Evolutionary conservation across 305 asterid genomes (phyloP).

Genomic region (Fraxinus albicans): DNA sequence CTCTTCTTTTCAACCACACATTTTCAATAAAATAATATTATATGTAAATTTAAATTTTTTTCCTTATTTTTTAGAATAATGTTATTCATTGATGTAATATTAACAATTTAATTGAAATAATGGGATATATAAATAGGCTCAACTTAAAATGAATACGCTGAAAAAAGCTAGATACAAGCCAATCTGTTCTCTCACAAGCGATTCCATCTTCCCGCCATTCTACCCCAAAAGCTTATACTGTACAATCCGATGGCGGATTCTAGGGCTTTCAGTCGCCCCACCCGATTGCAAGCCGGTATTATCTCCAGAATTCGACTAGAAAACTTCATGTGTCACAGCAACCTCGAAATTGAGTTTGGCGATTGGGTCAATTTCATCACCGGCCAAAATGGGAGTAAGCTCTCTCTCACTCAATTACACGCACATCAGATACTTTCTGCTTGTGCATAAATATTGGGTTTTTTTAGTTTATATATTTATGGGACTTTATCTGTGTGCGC

Average conservation of each 20-base stretch:
- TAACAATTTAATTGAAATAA: too few relatives aligned
- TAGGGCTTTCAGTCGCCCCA: conserved; percentile 39
- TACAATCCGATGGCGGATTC: conserved; percentile 40
- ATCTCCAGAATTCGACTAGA: conserved; percentile 70
- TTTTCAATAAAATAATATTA: too few relatives aligned
- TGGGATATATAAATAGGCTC: too few relatives aligned
- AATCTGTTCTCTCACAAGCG: background rate
- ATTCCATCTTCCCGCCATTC: conserved; percentile 41
- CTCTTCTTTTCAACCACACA: too few relatives aligned
- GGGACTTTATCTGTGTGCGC: background rate
- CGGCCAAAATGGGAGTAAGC: conserved; percentile 93
- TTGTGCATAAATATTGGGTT: background rate
- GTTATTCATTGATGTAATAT: too few relatives aligned
- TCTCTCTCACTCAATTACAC: background rate
- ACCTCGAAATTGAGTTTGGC: conserved; percentile 75
- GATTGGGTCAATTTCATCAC: conserved; percentile 81
- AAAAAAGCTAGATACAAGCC: background rate
- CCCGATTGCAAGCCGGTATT: conserved; percentile 59
- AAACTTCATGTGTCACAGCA: conserved; percentile 90
- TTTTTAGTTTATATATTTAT: background rate
- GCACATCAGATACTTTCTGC: background rate
- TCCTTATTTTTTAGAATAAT: too few relatives aligned
- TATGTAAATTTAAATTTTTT: too few relatives aligned
- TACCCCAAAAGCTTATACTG: background rate
- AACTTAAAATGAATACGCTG: too few relatives aligned